Conservation (phyloP, 1,139 yeast genomes). For the Nadsonia commutata region DNA sequence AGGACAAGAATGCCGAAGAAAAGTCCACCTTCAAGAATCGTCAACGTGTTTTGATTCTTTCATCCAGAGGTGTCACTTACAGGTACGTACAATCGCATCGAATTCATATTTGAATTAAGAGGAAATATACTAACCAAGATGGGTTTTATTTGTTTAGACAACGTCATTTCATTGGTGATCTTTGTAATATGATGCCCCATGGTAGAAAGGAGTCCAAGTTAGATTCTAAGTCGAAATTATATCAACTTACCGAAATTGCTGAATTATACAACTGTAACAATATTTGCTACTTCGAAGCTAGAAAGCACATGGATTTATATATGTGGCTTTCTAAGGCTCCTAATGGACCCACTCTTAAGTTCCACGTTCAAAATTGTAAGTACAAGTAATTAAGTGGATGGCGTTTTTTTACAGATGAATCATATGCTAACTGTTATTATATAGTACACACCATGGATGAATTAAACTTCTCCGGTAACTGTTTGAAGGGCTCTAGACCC, state of each 20-base stretch:
- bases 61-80: slow-evolving; percentile 87
- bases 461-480: slow-evolving; percentile 89
- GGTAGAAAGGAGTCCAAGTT: slow-evolving; percentile 93
- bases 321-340: slow-evolving; percentile 95
- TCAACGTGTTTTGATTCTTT: slow-evolving; percentile 54
- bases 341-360: slow-evolving; percentile 92
- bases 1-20: slow-evolving; percentile 26
- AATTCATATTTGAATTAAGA: not conserved
- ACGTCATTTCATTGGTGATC: slow-evolving; percentile 81
- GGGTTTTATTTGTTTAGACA: no score
- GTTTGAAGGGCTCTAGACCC: slow-evolving; percentile 94
- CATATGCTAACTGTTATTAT: no score
- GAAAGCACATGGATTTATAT: slow-evolving; percentile 92
- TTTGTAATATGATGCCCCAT: slow-evolving; percentile 73
- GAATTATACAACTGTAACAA: slow-evolving; percentile 96
- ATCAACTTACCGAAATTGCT: slow-evolving; percentile 86
- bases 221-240: slow-evolving; percentile 80
- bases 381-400: no score
- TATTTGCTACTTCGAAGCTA: slow-evolving; percentile 83
- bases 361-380: slow-evolving; percentile 84
- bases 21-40: slow-evolving; percentile 22
- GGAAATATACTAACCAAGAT: no score
- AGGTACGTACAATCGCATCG: slow-evolving; percentile 8
- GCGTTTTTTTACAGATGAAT: no score
- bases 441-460: slow-evolving; percentile 96